phyloP scores from a whole-genome alignment of 176 grass and related monocot species.

The Miscanthus lutarioriparius region DNA sequence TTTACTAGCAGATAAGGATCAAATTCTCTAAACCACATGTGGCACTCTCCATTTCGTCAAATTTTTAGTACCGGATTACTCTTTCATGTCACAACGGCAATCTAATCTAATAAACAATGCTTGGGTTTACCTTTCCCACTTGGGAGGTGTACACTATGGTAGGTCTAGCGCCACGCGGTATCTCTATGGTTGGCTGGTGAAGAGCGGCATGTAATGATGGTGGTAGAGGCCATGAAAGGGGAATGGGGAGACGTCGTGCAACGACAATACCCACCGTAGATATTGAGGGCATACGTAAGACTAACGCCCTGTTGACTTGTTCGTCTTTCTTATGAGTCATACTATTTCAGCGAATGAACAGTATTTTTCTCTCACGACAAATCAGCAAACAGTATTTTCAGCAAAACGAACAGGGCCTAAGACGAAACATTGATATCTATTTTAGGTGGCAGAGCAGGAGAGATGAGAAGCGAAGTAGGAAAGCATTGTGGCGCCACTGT shows the following conservation, averaged over 20 bases:
- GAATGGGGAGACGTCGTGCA: neutral
- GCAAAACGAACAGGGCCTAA: too few relatives aligned
- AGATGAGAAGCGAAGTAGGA: too few relatives aligned
- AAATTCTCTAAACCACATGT: neutral
- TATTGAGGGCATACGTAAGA: neutral
- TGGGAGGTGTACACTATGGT: too few relatives aligned
- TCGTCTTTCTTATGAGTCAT: too few relatives aligned
- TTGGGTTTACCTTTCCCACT: neutral
- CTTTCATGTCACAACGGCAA: neutral
- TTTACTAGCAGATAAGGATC: neutral
- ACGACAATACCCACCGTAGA: neutral
- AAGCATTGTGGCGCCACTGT: too few relatives aligned
- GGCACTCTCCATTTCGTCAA: neutral
- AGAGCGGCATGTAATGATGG: neutral
- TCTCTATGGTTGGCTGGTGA: neutral
- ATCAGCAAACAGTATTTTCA: too few relatives aligned
- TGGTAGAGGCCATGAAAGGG: neutral
- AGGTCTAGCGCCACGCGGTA: too few relatives aligned
- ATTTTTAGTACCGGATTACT: neutral
- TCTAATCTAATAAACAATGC: neutral
- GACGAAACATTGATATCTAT: neutral
- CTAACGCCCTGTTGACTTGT: too few relatives aligned
- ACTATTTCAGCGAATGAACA: too few relatives aligned
- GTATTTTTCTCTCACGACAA: too few relatives aligned
- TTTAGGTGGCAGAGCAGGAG: neutral